These are phyloP conservation scores for Kwoniella dendrophila DNA, from an alignment of 768 basidiomycete genomes.

Conservation along the genomic window DNA sequence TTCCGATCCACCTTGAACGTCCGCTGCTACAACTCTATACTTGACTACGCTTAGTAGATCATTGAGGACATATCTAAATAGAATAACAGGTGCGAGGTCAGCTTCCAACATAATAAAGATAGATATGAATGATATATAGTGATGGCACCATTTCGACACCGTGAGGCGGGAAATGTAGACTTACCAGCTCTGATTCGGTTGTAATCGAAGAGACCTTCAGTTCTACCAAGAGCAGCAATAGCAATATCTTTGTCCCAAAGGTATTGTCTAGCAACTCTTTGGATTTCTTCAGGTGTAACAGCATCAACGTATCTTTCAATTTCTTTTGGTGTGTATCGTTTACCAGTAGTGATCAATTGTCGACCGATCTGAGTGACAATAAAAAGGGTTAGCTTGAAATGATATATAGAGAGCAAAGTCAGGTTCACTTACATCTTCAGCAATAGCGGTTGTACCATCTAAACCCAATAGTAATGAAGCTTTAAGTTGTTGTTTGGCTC, in stretches of 20 bases:
- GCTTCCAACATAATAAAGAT: too few species aligned
- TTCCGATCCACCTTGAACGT: not conserved
- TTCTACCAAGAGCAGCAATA: conserved; percentile 77
- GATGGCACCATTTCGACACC: conserved; percentile 18
- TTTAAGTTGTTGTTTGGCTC: conserved; percentile 98
- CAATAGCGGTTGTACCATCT: conserved; percentile 94
- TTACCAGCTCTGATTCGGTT: conserved; percentile 67
- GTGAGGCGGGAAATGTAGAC: conserved; percentile 19
- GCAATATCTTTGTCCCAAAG: conserved; percentile 89
- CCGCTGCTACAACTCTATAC: not conserved
- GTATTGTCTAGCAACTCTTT: conserved; percentile 92
- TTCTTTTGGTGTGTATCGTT: conserved; percentile 84
- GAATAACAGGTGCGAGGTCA: too few species aligned
- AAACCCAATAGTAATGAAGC: conserved; percentile 84
- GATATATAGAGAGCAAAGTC: not conserved
- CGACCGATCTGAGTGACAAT: conserved; percentile 70
- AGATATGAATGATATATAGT: too few species aligned
- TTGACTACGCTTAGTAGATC: conserved; percentile 55
- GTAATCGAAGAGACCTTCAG: conserved; percentile 93
- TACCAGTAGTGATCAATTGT: conserved; percentile 92
- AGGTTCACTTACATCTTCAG: conserved; percentile 69
- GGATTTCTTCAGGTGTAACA: conserved; percentile 83
- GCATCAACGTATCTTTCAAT: conserved; percentile 91
- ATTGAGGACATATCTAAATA: conserved; percentile 59
- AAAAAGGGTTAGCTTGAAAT: not conserved